Percentiles rank a stretch among this genome's conserved stretches.
These are phyloP conservation scores for Pichia sp. DNA, from an alignment of 1,139 yeast species.

Conservation along the genomic window DNA sequence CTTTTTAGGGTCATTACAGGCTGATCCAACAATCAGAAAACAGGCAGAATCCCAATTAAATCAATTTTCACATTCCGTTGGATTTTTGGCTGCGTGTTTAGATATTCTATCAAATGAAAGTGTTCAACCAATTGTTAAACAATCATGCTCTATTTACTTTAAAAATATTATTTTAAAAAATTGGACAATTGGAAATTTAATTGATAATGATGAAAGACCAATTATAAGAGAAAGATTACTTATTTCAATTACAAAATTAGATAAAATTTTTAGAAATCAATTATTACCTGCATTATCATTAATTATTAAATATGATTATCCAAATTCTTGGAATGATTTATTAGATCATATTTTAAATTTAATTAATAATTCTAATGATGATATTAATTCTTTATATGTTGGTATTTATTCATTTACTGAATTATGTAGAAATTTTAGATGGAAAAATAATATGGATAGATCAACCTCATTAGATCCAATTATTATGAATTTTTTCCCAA, in stretches of 20 bases:
- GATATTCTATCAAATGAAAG: conserved; percentile 59
- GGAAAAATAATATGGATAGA: conserved; percentile 63
- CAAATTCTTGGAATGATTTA: conserved; percentile 63
- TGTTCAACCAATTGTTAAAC: conserved; percentile 52
- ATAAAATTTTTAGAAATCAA: conserved; percentile 49
- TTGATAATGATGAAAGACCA: conserved; percentile 68
- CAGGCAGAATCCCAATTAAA: conserved; percentile 66
- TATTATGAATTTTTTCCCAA: conserved; percentile 61
- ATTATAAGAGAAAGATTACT: conserved; percentile 59
- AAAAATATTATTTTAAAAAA: conserved; percentile 65
- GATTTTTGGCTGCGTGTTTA: conserved; percentile 78
- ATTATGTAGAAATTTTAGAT: conserved; percentile 67
- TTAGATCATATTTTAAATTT: conserved; percentile 54
- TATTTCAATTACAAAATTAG: conserved; percentile 36
- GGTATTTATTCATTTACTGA: conserved; percentile 76
- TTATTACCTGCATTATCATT: conserved; percentile 64
- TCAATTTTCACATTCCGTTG: conserved; percentile 52
- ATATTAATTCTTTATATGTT: conserved; percentile 57
- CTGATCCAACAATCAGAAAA: conserved; percentile 55
- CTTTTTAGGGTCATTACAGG: conserved; percentile 75
- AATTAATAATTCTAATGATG: conserved; percentile 41
- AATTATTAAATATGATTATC: conserved; percentile 65
- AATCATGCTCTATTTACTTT: conserved; percentile 83
- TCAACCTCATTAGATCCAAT: conserved; percentile 50
- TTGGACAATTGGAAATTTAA: conserved; percentile 49